Evolutionary conservation across 2,329 filamentous ascomycete species (phyloP), one percentile per base, ranked within the genome.

Genomic region (Elsinoe fawcettii): DNA sequence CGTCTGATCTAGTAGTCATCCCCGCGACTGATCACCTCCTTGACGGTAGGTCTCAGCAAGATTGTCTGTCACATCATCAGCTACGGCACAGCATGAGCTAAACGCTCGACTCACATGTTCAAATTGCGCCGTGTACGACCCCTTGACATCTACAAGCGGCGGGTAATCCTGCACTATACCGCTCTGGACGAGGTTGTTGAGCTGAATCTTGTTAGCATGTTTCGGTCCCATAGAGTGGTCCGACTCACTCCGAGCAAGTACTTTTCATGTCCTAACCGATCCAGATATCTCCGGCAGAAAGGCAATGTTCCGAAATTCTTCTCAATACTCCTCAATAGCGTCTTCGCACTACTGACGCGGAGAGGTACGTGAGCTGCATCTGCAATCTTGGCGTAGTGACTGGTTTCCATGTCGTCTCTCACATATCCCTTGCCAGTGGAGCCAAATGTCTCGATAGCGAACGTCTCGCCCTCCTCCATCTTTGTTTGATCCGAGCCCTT

Each of bases 91-190:
- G 56, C 57, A 27, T 39, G 41, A 20, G 16, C 34, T 20, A 39
- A n/a, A 5, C 14, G 5, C 20, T 36, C 6, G 43, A 65, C 64
- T 75, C 73, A 66, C 78, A 68, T 80, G 83, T 70, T 86, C 83
- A 65, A 81, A 85, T 63, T 86, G 83, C 8, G 83, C 83, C 4
- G 79, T 77, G 65, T 84, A 85, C 1, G 81, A 84, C 1, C 82
- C 82, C 60, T 77, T 73, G 41, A 80, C 66, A 61, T 86, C 83
- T 32, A 75, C 70, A 23, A 86, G 70, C 1, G 82, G 83, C 12
- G 70, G 69, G 64, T 85, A 82, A 3, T 74, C 67, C 41, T 85
- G 77, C 2, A 85, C 71, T 18, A 85, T 74, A 1, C 80, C 83
- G 55, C 79, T 74, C 5, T 76, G 74, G 1, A 83, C 74, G 22